Base-by-base conservation (phyloP, 164 flowering plant genomes). In the Cinnamomum chago region DNA sequence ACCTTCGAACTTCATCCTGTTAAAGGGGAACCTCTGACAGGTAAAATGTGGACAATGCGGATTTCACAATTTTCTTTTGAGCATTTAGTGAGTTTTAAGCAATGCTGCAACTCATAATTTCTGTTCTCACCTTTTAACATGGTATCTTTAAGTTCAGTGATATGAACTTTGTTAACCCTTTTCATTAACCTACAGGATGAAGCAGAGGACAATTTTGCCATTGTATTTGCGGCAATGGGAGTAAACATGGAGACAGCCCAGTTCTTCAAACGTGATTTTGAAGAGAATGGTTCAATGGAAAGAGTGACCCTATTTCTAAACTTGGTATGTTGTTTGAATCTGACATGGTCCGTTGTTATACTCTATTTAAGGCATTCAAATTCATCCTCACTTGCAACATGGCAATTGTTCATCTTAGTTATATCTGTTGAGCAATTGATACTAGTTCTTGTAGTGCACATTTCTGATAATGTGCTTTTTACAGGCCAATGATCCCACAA, bases 181-280 rank as follows among this genome's bases (percentile, higher is more conserved):
- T 47, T 62, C 65, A 65, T 72, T 66, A 62, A 67, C 69, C 67
- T 72, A 58, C 84, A 95, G 97, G 95, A 73, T 82, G 90, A 62
- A 35, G 97, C 83, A 81, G 99, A 94, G 76, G 98, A 96, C 87
- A 92, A 96, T 72, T 94, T 96, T 86, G 98, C 99, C 69, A 94
- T 96, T 82, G 99, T 94, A 24, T 92, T 96, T 89, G 99, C 99
- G 27, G 99, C 98, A 67, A 92, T 92, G 97, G 99, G 99, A 81
- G 99, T 96, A 58, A 96, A 96, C 82, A 96, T 96, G 99, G 98
- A 96, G 82, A 96, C 97, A 40, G 97, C 97, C 30, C 97, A 94
- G 81, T 96, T 92, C 82, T 96, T 96, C 80, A 96, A 96, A 81
- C 95, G 98, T 72, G 99, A 96, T 87, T 96, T 96, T 86, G 99